Base-by-base conservation (phyloP, 768 basidiomycete genomes). In the Trametes cingulata region DNA sequence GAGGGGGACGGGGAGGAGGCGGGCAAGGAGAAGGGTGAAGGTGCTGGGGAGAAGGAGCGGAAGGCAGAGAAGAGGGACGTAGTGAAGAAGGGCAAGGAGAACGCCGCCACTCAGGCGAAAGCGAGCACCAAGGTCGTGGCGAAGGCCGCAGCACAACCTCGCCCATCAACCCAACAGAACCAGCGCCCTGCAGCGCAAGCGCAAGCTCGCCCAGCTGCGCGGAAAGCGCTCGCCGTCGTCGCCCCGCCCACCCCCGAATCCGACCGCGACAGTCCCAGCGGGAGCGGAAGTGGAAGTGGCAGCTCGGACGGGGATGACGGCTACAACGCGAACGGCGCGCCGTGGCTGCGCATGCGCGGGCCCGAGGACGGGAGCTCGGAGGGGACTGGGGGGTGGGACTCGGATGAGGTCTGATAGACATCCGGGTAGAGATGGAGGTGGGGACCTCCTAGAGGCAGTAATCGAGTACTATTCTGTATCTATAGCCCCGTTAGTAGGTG, bases 321-420 rank as follows among this genome's bases (percentile, higher is more conserved):
- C 20, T 39, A 25, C 24, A 1, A n/a, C 7, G 33, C 24, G 36
- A 19, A 7, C n/a, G 56, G 22, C 35, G 46, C 56, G 25, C 56
- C 56, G 56, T 57, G 56, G 56, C 14, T 57, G 47, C 19, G 40
- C 19, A 57, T 57, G 56, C 24, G 47, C 9, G 56, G 56, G 12
- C 56, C 56, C 0, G 43, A 56, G 45, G 52, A 54, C 24, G 52
- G 42, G 36, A 56, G 45, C 17, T 36, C 45, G 9, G 37, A 48
- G 10, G 45, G 46, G 10, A 24, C 27, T 9, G 52, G 24, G 17
- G 47, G 20, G 37, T 41, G 39, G 37, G 36, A 29, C 7, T 25
- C 35, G 24, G 55, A 56, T 22, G 55, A 48, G 55, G n/a, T 39
- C 9, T 40, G 17, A 20, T 13, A 20, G 2, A 33, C 29, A 33